A percentile compares a stretch with the other conserved stretches of the same genome.
Evolutionary conservation across 345 rosid genomes (phyloP).

Genomic region (Gossypium herbaceum): DNA sequence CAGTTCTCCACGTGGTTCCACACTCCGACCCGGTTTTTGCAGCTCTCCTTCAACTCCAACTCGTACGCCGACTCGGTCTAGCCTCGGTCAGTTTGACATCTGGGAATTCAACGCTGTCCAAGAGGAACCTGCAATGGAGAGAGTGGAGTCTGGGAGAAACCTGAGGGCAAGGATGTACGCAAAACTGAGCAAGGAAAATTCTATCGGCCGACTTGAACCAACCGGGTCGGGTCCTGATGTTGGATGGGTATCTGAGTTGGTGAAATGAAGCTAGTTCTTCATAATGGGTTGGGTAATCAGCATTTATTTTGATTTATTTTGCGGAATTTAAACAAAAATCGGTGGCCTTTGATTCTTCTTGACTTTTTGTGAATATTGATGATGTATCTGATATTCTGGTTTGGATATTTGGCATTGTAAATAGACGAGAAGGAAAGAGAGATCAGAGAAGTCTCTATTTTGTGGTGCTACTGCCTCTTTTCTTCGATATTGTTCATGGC

Average conservation of each 20-base stretch:
- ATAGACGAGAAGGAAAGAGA: constrained; percentile 23
- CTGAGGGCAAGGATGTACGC: constrained; percentile 52
- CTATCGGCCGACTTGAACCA: constrained; percentile 29
- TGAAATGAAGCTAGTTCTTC: constrained; percentile 23
- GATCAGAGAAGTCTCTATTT: constrained; percentile 24
- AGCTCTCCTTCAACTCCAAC: constrained; percentile 32
- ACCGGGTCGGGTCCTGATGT: constrained; percentile 32
- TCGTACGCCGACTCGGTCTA: constrained; percentile 19
- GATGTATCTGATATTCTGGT: constrained; percentile 6
- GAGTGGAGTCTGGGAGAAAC: constrained; percentile 66
- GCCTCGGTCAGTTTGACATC: constrained; percentile 19
- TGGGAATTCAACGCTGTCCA: constrained; percentile 35
- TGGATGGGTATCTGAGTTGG: constrained; percentile 45
- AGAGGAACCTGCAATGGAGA: constrained; percentile 54
- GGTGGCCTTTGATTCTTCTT: constrained; percentile 25
- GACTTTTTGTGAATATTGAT: constrained; percentile 29
- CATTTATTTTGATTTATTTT: constrained; percentile 12
- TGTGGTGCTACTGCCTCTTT: constrained; percentile 18
- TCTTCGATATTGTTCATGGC: neutral
- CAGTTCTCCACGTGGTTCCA: constrained; percentile 35
- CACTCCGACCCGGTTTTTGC: constrained; percentile 26
- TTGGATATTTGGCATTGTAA: constrained; percentile 24
- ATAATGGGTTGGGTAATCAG: neutral
- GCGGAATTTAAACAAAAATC: constrained; percentile 6
- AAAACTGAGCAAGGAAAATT: constrained; percentile 47